Evolutionary conservation across 495 filamentous ascomycete species (phyloP).

Genomic region (Trichoderma asperelloides): DNA sequence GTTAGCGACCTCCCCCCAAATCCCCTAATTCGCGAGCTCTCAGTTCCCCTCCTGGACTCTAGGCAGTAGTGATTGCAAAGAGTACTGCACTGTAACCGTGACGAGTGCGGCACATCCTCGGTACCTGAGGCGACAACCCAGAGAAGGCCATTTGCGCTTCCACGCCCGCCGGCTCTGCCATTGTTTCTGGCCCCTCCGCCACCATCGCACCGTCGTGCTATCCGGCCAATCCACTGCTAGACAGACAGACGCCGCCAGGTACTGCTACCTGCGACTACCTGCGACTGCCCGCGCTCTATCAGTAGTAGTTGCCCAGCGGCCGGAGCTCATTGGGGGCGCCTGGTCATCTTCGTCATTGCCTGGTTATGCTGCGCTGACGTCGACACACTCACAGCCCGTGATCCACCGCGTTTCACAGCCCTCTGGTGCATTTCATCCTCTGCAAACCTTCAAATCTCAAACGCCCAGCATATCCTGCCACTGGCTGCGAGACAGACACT

Average conservation of each 20-base stretch:
- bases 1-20: neutral
- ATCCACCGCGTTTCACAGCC: slow-evolving; percentile 7
- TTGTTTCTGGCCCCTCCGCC: neutral
- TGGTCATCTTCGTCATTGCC: neutral
- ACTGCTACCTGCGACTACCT: neutral
- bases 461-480: neutral
- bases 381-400: slow-evolving; percentile 4
- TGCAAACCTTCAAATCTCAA: neutral
- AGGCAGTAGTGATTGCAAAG: neutral
- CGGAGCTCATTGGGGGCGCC: neutral
- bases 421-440: neutral
- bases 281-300: neutral
- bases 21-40: neutral
- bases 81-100: neutral
- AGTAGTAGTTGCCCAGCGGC: neutral
- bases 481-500: neutral
- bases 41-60: neutral
- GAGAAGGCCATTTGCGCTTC: neutral
- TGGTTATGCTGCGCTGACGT: slow-evolving; percentile 10
- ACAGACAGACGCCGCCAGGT: neutral
- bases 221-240: neutral
- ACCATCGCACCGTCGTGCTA: neutral
- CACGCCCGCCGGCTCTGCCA: neutral
- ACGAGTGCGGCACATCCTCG: slow-evolving; percentile 6
- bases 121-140: neutral